Evolutionary conservation across 2,329 filamentous ascomycete genomes (phyloP).

Genomic region (Pyrenophora seminiperda): DNA sequence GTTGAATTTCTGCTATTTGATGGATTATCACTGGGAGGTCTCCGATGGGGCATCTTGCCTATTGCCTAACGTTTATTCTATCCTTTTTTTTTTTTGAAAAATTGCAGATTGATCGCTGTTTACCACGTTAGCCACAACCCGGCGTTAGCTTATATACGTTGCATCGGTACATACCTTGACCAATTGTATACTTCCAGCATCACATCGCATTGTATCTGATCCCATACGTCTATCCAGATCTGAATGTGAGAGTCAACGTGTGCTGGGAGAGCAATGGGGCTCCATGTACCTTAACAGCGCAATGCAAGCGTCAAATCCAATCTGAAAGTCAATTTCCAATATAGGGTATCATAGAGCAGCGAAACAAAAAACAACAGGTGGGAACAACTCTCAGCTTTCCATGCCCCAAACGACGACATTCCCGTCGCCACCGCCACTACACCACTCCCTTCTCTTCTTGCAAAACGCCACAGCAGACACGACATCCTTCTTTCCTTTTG

Average conservation of each 20-base stretch:
- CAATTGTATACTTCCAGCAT: no score
- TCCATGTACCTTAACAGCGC: no score
- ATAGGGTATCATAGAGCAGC: slow-evolving; percentile 6
- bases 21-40: not conserved
- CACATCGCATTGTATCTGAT: no score
- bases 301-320: not conserved
- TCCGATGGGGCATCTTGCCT: not conserved
- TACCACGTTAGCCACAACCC: not conserved
- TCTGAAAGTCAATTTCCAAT: not conserved
- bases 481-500: slow-evolving; percentile 49
- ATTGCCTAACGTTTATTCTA: no score
- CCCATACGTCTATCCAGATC: no score
- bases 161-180: not conserved
- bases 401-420: slow-evolving; percentile 46
- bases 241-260: no score
- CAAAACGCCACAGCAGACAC: slow-evolving; percentile 57
- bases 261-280: not conserved
- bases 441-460: slow-evolving; percentile 53
- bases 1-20: not conserved
- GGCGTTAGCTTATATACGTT: slow-evolving; percentile 3
- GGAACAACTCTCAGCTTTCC: slow-evolving; percentile 6
- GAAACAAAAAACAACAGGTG: not conserved
- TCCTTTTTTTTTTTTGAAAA: not conserved
- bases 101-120: not conserved
- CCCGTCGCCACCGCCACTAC: slow-evolving; percentile 57